Conservation (phyloP, 352 stramenopile species). For the Globisporangium iwayamae region DNA sequence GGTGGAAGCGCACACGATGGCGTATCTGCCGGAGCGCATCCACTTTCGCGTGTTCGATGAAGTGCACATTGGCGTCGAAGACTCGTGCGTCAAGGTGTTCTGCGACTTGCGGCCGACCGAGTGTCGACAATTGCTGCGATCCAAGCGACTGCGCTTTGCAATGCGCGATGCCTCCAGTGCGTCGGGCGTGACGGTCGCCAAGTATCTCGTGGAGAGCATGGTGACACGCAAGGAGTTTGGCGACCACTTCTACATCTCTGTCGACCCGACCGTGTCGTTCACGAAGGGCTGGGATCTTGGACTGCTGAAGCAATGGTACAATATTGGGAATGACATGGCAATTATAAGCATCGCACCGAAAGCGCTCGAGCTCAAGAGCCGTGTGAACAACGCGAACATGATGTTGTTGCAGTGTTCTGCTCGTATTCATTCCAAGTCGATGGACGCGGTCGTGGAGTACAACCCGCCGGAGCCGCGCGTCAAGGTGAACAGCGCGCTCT, state of each 20-base stretch:
- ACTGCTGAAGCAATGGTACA: conserved; percentile 80
- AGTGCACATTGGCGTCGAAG: conserved; percentile 48
- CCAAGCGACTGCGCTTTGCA: conserved; percentile 46
- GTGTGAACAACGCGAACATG: conserved; percentile 30
- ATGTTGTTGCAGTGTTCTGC: conserved; percentile 75
- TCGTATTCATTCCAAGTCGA: conserved; percentile 66
- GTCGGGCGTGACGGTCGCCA: conserved; percentile 47
- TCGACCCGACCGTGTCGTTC: conserved; percentile 66
- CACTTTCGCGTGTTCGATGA: conserved; percentile 80
- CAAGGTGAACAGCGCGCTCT: conserved; percentile 29
- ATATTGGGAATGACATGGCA: conserved; percentile 70
- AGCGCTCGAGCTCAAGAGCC: conserved; percentile 37
- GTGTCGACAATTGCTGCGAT: conserved; percentile 46
- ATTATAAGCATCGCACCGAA: conserved; percentile 76
- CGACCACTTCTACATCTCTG: conserved; percentile 71
- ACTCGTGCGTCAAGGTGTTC: conserved; percentile 58
- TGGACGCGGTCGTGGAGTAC: conserved; percentile 69
- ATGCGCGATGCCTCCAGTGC: conserved; percentile 59
- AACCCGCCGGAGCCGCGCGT: conserved; percentile 60
- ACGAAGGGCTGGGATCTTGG: conserved; percentile 68
- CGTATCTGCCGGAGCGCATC: conserved; percentile 38
- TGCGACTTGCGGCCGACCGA: conserved; percentile 43
- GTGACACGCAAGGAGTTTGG: conserved; percentile 29
- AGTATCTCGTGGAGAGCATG: conserved; percentile 61
- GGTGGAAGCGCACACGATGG: conserved; percentile 32